Evolutionary conservation across 2,329 filamentous ascomycete species (phyloP), one percentile per base, ranked within the genome.

Genomic region (Truncatella angustata): DNA sequence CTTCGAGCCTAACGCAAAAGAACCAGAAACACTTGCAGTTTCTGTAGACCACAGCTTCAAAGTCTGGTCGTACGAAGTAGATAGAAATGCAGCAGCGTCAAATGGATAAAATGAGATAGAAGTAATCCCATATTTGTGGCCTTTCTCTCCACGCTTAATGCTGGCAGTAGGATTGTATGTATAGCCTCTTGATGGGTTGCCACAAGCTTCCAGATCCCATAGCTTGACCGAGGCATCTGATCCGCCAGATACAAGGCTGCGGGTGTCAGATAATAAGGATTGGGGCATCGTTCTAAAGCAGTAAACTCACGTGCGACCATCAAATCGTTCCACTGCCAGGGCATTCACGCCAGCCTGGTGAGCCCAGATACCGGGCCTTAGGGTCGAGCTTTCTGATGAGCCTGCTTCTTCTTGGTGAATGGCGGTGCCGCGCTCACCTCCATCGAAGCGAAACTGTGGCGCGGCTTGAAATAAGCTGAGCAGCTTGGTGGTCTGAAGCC

Each of bases 201-300:
- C 66, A 59, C 76, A 74, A 46, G 79, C 73, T 62, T 96, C 88
- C 5, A 97, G 80, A 70, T 97, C 87, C 92, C 92, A 97, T 42
- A 97, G 73, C 59, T 86, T 88, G 63, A 97, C 84, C 1, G 88
- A 88, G 9, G 88, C 90, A 65, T 96, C 91, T 4, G 90, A 87
- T 26, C 92, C 91, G 4, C 90, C 93, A 0, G 92, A 96, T 2
- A 96, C 71, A 56, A 97, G 78, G 58, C 89, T 88, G 61, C 20
- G 52, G 11, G 46, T 16, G n/a, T n/a, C n/a, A n/a, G 16, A 10
- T n/a, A 18, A 40, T 21, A 50, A 36, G 24, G 7, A 11, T 12
- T 26, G 3, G 26, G 24, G 12, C 5, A 14, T 10, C 5, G 7
- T 11, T 23, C 6, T 7, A 40, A 21, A 20, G 16, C 9, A 10